Conservation (phyloP, 345 rosid genomes). For the Populus pruinosa region DNA sequence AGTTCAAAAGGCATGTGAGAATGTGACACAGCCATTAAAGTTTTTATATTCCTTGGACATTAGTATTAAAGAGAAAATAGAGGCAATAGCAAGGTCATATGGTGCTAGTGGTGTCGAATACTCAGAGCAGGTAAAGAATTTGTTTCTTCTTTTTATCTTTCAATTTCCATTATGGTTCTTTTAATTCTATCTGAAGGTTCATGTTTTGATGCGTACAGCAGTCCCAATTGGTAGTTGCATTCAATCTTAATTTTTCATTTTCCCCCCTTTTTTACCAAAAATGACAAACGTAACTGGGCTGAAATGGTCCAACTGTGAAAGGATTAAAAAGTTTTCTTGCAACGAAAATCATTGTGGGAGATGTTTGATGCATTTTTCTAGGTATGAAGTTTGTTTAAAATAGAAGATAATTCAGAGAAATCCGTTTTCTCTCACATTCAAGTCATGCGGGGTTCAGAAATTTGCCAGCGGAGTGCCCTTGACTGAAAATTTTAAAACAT, state of each 20-base stretch:
- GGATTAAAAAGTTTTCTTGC: background rate
- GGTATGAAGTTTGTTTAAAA: no score
- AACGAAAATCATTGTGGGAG: background rate
- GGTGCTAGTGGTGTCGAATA: conserved; percentile 93
- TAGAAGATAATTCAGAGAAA: background rate
- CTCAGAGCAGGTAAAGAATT: conserved; percentile 73
- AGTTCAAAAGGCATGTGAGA: conserved; percentile 84
- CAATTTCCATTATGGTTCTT: background rate
- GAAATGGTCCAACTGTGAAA: background rate
- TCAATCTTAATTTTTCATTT: no score
- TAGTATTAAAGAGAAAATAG: conserved; percentile 81
- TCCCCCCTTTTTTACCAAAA: no score
- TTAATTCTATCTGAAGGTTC: background rate
- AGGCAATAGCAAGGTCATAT: conserved; percentile 85
- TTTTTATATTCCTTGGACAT: conserved; percentile 79
- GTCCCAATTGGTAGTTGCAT: no score
- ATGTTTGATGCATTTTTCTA: background rate
- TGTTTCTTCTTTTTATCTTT: background rate
- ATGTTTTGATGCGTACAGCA: no score
- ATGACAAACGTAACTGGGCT: no score
- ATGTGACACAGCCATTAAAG: conserved; percentile 57
- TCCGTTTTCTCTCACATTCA: background rate
- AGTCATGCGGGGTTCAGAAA: background rate
- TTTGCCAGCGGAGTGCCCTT: background rate
- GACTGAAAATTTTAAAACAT: background rate